Percentiles rank a stretch among this genome's conserved stretches.
Evolutionary conservation across 495 filamentous ascomycete genomes (phyloP).

Genomic region (Xylaria castorea): DNA sequence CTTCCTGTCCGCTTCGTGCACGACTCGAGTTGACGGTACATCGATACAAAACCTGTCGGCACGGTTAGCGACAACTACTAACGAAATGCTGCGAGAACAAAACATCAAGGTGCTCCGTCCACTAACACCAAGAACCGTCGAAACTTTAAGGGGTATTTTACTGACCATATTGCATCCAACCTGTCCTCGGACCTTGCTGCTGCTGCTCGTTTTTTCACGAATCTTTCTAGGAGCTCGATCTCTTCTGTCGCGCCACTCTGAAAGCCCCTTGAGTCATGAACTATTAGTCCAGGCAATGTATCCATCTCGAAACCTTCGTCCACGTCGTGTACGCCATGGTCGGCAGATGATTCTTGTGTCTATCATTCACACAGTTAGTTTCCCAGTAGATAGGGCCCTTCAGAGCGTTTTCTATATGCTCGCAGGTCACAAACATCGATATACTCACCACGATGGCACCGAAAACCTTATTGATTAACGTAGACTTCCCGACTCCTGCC

Average conservation of each 20-base stretch:
- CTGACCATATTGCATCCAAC: constrained; percentile 29
- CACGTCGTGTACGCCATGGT: constrained; percentile 27
- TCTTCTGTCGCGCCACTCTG: constrained; percentile 29
- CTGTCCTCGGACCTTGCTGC: constrained; percentile 21
- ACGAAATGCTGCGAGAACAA: not conserved
- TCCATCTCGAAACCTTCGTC: constrained; percentile 31
- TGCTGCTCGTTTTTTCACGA: constrained; percentile 25
- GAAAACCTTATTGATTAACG: constrained; percentile 46
- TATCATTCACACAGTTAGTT: constrained; percentile 11
- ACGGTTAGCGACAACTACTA: constrained; percentile 1
- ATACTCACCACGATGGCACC: constrained; percentile 30
- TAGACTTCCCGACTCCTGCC: constrained; percentile 47
- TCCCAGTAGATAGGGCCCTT: not conserved
- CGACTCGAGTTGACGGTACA: constrained; percentile 25
- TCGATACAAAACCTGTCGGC: constrained; percentile 24
- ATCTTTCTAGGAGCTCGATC: constrained; percentile 21
- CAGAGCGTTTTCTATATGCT: not conserved
- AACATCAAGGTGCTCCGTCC: not conserved
- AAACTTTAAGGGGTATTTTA: not conserved
- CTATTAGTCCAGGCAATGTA: constrained; percentile 28
- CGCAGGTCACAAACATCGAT: not conserved
- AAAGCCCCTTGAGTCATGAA: constrained; percentile 28
- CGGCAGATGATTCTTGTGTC: constrained; percentile 27
- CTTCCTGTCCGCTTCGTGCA: constrained; percentile 27
- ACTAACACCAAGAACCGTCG: not conserved